phyloP scores from a whole-genome alignment of 2,329 filamentous ascomycete genomes.

The Emericellopsis atlantica region DNA sequence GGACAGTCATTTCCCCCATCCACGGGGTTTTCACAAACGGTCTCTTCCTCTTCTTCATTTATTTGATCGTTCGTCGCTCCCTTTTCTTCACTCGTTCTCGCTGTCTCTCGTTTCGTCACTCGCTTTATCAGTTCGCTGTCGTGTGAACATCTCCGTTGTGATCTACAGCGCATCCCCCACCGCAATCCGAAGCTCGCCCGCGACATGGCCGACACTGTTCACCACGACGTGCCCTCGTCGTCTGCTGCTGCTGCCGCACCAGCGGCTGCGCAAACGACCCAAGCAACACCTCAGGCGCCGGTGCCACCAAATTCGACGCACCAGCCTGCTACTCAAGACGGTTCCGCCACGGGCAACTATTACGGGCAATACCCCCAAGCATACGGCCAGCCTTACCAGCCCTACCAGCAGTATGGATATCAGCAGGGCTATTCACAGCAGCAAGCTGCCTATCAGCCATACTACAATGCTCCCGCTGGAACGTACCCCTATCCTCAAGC shows the following conservation, averaged over 20 bases:
- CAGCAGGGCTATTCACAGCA: not conserved
- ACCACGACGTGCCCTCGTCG: not conserved
- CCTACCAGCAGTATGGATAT: conserved; percentile 7
- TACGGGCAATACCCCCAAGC: conserved; percentile 8
- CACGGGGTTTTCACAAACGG: too few species aligned
- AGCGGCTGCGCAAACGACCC: too few species aligned
- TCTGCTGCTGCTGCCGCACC: not conserved
- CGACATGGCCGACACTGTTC: too few species aligned
- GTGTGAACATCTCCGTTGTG: too few species aligned
- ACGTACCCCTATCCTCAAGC: conserved; percentile 5
- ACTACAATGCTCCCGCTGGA: conserved; percentile 2
- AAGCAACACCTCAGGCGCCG: not conserved
- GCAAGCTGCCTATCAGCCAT: conserved; percentile 1
- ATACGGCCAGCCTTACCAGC: conserved; percentile 12
- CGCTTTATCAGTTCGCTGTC: too few species aligned
- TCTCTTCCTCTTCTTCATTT: too few species aligned
- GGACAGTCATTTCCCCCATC: too few species aligned
- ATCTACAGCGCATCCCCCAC: too few species aligned
- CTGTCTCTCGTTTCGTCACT: too few species aligned
- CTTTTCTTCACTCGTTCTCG: too few species aligned
- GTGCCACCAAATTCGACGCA: not conserved
- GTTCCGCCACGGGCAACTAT: conserved; percentile 4
- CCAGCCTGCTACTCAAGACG: not conserved
- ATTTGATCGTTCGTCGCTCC: too few species aligned
- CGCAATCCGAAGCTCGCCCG: too few species aligned